These are phyloP conservation scores for Jatropha multifida DNA, from an alignment of 441 rosid genomes.

Conservation along the genomic window DNA sequence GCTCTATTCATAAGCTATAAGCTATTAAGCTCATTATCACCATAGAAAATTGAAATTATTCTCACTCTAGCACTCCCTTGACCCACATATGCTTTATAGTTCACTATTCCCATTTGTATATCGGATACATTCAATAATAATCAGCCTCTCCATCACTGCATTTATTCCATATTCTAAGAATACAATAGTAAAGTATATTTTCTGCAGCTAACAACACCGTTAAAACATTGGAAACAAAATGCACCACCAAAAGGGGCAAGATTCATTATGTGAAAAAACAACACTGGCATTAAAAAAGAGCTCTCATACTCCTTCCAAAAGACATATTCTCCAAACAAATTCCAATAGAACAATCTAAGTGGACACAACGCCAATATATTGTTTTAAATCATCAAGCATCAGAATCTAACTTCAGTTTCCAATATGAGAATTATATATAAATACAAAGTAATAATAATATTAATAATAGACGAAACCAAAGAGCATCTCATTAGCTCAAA, in stretches of 20 bases:
- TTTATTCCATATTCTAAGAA: constrained; percentile 46
- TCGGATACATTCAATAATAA: constrained; percentile 18
- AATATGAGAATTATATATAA: constrained; percentile 33
- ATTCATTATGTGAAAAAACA: constrained; percentile 57
- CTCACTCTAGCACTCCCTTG: constrained; percentile 19
- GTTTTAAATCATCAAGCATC: constrained; percentile 48
- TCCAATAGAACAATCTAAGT: constrained; percentile 44
- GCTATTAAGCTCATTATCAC: not conserved
- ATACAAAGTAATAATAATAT: not conserved
- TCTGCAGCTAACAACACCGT: constrained; percentile 17
- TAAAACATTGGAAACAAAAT: constrained; percentile 20
- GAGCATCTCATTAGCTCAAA: constrained; percentile 48
- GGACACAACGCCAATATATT: constrained; percentile 35
- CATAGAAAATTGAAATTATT: constrained; percentile 21
- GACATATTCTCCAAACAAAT: constrained; percentile 47
- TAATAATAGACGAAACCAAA: constrained; percentile 7
- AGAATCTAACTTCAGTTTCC: constrained; percentile 53
- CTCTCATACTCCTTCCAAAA: constrained; percentile 19
- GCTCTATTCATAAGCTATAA: not conserved
- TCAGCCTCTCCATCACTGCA: constrained; percentile 29
- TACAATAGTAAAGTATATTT: constrained; percentile 24
- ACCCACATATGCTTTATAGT: constrained; percentile 23
- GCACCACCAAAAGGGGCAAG: constrained; percentile 36
- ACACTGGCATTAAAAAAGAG: constrained; percentile 35
- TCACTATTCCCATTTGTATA: constrained; percentile 16